These are phyloP conservation scores for Aspergillus sp. DNA, from an alignment of 2,329 filamentous ascomycete species.

Conservation along the genomic window DNA sequence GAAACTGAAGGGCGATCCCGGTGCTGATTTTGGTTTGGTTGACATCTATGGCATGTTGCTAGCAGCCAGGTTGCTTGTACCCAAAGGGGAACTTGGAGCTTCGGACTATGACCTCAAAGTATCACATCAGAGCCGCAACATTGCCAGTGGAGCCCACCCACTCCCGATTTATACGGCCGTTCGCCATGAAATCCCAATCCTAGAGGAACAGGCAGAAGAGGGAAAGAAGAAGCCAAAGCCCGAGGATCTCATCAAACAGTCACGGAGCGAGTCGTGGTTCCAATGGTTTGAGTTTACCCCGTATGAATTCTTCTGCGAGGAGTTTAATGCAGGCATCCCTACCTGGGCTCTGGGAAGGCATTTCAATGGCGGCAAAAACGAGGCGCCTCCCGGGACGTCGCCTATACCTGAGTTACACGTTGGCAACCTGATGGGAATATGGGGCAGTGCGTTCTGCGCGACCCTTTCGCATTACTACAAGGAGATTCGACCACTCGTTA, in stretches of 20 bases:
- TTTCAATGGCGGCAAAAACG: slow-evolving; percentile 70
- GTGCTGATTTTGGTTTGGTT: slow-evolving; percentile 83
- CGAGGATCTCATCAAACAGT: slow-evolving; percentile 45
- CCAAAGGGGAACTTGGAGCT: slow-evolving; percentile 76
- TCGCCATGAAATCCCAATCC: slow-evolving; percentile 83
- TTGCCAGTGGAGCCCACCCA: slow-evolving; percentile 76
- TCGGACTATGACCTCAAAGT: slow-evolving; percentile 81
- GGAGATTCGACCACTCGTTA: slow-evolving; percentile 81
- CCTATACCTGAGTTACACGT: slow-evolving; percentile 81
- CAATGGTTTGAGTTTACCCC: slow-evolving; percentile 98
- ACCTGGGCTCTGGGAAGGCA: slow-evolving; percentile 88
- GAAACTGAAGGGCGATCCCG: slow-evolving; percentile 79
- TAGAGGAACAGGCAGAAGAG: slow-evolving; percentile 41
- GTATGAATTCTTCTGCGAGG: slow-evolving; percentile 94
- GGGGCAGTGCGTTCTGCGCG: slow-evolving; percentile 93
- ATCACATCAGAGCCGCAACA: slow-evolving; percentile 76
- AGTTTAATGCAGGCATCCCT: slow-evolving; percentile 85
- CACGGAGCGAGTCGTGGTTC: slow-evolving; percentile 76
- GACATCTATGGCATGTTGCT: slow-evolving; percentile 89
- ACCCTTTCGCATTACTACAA: slow-evolving; percentile 95
- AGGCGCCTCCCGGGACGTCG: slow-evolving; percentile 62
- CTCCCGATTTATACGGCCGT: slow-evolving; percentile 95
- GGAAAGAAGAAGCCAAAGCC: slow-evolving; percentile 27
- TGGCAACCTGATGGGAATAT: slow-evolving; percentile 87
- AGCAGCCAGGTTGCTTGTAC: slow-evolving; percentile 80